Evolutionary conservation across 371 early-diverging fungal species (phyloP).

Genomic region (Mucor circinelloides): DNA sequence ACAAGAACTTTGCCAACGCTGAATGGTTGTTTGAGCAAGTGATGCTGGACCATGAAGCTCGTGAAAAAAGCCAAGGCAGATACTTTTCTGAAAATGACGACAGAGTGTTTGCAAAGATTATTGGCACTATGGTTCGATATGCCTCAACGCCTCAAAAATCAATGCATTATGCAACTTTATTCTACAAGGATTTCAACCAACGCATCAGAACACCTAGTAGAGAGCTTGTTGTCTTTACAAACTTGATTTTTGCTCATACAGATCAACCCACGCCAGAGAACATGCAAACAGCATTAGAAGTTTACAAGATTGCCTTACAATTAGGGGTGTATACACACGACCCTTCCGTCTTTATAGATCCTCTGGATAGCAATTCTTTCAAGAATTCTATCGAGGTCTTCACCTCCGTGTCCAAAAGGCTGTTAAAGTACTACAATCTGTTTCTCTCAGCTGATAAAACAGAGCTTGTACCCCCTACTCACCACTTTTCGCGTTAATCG

Average conservation of each 20-base stretch:
- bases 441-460: not conserved
- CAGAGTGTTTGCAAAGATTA: not conserved
- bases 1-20: not conserved
- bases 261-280: not conserved
- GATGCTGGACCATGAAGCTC: not conserved
- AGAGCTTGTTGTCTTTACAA: conserved; percentile 16
- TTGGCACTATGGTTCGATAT: conserved; percentile 21
- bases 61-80: not conserved
- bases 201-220: conserved; percentile 7
- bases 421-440: not conserved
- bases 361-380: not conserved
- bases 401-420: not conserved
- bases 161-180: conserved; percentile 3
- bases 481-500: not conserved
- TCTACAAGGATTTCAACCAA: not conserved
- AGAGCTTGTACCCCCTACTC: not conserved
- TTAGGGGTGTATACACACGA: not conserved
- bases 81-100: not conserved
- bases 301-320: not conserved
- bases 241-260: conserved; percentile 14
- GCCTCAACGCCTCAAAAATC: conserved; percentile 11
- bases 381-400: not conserved
- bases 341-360: not conserved
- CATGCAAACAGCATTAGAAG: conserved; percentile 7
- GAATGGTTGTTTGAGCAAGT: not conserved